These are phyloP conservation scores for Lagenidium sp. DNA, from an alignment of 352 stramenopile genomes.

Conservation along the genomic window DNA sequence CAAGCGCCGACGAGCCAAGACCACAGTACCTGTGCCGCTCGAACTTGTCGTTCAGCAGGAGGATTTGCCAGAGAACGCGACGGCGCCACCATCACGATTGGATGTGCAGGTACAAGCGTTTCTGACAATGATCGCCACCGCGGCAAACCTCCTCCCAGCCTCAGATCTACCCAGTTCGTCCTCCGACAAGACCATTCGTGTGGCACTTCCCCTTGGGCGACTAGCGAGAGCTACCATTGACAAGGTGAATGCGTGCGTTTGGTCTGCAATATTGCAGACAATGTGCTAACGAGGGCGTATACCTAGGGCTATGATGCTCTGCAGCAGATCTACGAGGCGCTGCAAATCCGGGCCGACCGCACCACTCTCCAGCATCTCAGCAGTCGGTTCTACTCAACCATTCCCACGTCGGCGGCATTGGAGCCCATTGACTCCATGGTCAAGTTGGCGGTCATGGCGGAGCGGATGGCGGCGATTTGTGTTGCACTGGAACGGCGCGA, in stretches of 20 bases:
- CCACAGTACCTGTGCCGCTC: constrained; percentile 3
- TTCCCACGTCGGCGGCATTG: constrained; percentile 43
- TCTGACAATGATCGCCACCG: constrained; percentile 31
- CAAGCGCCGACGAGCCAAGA: background rate
- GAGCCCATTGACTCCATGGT: constrained; percentile 60
- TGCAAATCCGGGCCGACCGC: constrained; percentile 27
- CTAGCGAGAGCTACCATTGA: constrained; percentile 18
- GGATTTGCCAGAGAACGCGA: constrained; percentile 9
- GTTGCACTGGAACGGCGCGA: constrained; percentile 32
- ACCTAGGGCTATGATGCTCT: constrained; percentile 50
- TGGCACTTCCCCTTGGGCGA: background rate
- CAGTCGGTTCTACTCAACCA: constrained; percentile 58
- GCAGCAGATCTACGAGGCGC: constrained; percentile 47
- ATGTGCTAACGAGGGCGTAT: background rate
- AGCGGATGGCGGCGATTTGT: constrained; percentile 42
- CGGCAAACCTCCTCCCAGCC: constrained; percentile 15
- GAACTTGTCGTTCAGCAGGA: constrained; percentile 2
- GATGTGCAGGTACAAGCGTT: constrained; percentile 42
- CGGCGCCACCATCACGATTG: constrained; percentile 25
- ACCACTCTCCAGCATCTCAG: constrained; percentile 34
- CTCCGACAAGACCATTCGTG: constrained; percentile 31
- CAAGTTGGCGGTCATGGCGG: constrained; percentile 49
- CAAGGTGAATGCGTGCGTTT: constrained; percentile 20
- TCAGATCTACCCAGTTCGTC: constrained; percentile 20
- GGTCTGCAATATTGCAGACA: background rate